A percentile compares a stretch with the other conserved stretches of the same genome.
These are phyloP conservation scores for Boletus subparvulus DNA, from an alignment of 768 basidiomycete genomes.

Conservation along the genomic window DNA sequence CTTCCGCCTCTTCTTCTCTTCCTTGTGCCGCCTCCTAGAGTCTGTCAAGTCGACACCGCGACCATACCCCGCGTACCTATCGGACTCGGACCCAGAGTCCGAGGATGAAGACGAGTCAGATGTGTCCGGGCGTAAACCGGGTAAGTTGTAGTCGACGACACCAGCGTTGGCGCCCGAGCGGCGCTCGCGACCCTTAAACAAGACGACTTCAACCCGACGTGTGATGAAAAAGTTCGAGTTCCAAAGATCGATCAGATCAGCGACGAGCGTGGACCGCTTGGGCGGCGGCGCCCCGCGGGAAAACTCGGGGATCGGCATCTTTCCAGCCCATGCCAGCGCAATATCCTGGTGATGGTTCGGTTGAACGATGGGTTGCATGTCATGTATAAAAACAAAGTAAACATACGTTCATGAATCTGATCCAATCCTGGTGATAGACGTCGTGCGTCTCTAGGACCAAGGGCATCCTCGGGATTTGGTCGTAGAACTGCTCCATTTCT, in stretches of 20 bases:
- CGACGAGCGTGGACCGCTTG: slow-evolving; percentile 57
- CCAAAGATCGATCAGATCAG: slow-evolving; percentile 80
- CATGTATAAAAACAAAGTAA: neutral
- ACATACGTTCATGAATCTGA: slow-evolving; percentile 70
- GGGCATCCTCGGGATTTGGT: slow-evolving; percentile 71
- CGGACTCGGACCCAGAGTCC: slow-evolving; percentile 42
- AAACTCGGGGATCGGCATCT: slow-evolving; percentile 60
- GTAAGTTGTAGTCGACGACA: slow-evolving; percentile 51
- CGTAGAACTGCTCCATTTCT: slow-evolving; percentile 74
- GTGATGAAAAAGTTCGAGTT: slow-evolving; percentile 71
- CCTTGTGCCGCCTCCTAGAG: slow-evolving; percentile 50
- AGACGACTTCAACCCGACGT: slow-evolving; percentile 74
- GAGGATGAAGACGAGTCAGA: slow-evolving; percentile 42
- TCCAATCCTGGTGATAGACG: slow-evolving; percentile 78
- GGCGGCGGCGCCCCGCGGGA: slow-evolving; percentile 51
- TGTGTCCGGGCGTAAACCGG: slow-evolving; percentile 45
- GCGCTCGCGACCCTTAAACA: slow-evolving; percentile 79
- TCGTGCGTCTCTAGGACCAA: slow-evolving; percentile 71
- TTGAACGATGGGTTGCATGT: neutral
- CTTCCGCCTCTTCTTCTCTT: slow-evolving; percentile 59
- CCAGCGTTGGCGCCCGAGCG: slow-evolving; percentile 66
- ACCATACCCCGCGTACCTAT: slow-evolving; percentile 46
- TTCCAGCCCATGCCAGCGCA: slow-evolving; percentile 73
- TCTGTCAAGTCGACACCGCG: slow-evolving; percentile 48
- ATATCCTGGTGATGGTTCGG: slow-evolving; percentile 53